A percentile compares a stretch with the other conserved stretches of the same genome.
phyloP scores from a whole-genome alignment of 441 rosid species.

The Flueggea neowawraea region DNA sequence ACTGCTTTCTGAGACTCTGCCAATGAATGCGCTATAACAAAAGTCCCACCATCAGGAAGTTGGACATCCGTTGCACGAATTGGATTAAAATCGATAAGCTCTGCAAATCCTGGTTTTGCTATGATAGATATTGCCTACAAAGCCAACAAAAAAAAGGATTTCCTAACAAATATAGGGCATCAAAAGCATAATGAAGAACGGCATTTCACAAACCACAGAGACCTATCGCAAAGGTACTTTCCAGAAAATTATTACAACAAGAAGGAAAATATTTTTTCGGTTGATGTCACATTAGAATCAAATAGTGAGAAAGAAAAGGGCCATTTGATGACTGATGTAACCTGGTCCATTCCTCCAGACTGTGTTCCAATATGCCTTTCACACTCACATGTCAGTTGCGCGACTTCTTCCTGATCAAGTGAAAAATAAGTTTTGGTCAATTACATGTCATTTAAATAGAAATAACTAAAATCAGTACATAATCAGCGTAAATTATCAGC shows the following conservation, averaged over 20 bases:
- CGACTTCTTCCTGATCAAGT: slow-evolving; percentile 79
- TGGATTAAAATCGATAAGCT: slow-evolving; percentile 98
- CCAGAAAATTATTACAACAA: no score
- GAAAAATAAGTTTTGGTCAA: background rate
- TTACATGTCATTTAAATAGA: no score
- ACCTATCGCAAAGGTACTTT: no score
- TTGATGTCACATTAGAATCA: background rate
- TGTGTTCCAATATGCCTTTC: slow-evolving; percentile 98
- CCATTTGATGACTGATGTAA: slow-evolving; percentile 10
- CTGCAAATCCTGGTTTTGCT: slow-evolving; percentile 96
- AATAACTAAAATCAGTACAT: no score
- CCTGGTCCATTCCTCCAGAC: slow-evolving; percentile 99
- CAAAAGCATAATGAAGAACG: background rate
- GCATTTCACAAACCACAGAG: background rate
- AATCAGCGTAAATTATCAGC: background rate
- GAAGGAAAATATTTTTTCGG: no score
- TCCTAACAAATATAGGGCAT: background rate
- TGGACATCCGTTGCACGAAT: slow-evolving; percentile 91
- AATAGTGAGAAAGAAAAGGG: background rate
- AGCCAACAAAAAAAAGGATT: slow-evolving; percentile 10
- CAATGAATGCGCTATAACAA: slow-evolving; percentile 89
- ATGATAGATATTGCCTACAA: slow-evolving; percentile 91
- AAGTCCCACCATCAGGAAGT: slow-evolving; percentile 93
- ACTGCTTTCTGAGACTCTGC: slow-evolving; percentile 98
- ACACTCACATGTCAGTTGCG: slow-evolving; percentile 91